These are phyloP conservation scores for Candida hispaniensis DNA, from an alignment of 805 yeast genomes.

Conservation along the genomic window DNA sequence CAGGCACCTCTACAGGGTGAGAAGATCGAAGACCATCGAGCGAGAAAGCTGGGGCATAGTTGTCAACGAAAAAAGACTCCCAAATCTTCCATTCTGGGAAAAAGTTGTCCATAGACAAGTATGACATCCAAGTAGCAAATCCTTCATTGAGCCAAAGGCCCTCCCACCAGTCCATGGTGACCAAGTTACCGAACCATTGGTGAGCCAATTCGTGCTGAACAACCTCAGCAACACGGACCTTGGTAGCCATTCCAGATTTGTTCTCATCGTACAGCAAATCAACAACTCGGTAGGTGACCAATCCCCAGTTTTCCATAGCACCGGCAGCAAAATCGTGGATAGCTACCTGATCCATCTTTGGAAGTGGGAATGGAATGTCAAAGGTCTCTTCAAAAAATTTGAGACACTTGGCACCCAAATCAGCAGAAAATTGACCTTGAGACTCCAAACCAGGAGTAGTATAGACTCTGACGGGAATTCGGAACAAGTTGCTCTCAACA, in stretches of 20 bases:
- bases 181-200: conserved; percentile 85
- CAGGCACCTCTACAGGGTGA: conserved; percentile 77
- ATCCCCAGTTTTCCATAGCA: conserved; percentile 90
- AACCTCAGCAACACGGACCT: conserved; percentile 69
- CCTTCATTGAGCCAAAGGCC: conserved; percentile 86
- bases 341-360: conserved; percentile 70
- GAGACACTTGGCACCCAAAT: conserved; percentile 52
- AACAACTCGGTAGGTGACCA: conserved; percentile 56
- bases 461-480: conserved; percentile 58
- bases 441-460: conserved; percentile 57
- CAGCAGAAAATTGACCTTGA: conserved; percentile 53
- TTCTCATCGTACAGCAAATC: conserved; percentile 59
- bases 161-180: conserved; percentile 92
- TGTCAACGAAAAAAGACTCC: conserved; percentile 65
- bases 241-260: conserved; percentile 46
- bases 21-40: conserved; percentile 63
- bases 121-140: conserved; percentile 80
- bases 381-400: conserved; percentile 55
- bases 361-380: conserved; percentile 65
- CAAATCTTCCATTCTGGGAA: conserved; percentile 78
- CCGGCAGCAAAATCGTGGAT: conserved; percentile 72
- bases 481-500: conserved; percentile 45
- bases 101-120: conserved; percentile 53
- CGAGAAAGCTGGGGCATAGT: conserved; percentile 61
- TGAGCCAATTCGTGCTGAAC: conserved; percentile 82